Percentiles rank a stretch among this genome's conserved stretches.
phyloP scores from a whole-genome alignment of 2,329 filamentous ascomycete genomes.

The Alternaria sp. region DNA sequence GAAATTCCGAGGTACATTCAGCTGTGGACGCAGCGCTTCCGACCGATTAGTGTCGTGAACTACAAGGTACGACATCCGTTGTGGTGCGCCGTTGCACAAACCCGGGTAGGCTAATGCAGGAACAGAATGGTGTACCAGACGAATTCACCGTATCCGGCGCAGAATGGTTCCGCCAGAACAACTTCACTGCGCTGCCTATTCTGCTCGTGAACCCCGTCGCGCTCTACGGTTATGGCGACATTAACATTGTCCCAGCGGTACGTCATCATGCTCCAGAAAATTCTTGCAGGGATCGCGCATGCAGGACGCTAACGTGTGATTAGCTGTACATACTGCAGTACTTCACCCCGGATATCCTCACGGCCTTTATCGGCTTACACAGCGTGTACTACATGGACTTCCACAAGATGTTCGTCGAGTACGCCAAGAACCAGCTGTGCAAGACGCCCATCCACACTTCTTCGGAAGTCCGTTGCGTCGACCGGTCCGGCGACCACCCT shows the following conservation, averaged over 20 bases:
- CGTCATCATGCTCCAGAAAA: slow-evolving; percentile 24
- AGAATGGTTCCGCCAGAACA: slow-evolving; percentile 46
- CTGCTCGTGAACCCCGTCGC: slow-evolving; percentile 45
- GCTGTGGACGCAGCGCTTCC: slow-evolving; percentile 43
- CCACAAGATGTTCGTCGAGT: slow-evolving; percentile 45
- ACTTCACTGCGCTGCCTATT: slow-evolving; percentile 44
- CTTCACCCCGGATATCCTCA: slow-evolving; percentile 48
- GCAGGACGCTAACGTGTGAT: slow-evolving; percentile 34
- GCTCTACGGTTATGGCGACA: slow-evolving; percentile 48
- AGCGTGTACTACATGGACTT: slow-evolving; percentile 49
- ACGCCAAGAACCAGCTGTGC: slow-evolving; percentile 37
- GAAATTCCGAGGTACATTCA: slow-evolving; percentile 44
- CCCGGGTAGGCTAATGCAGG: slow-evolving; percentile 19
- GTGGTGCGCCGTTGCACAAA: slow-evolving; percentile 12
- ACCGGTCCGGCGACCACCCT: slow-evolving; percentile 42
- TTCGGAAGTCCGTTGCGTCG: slow-evolving; percentile 44
- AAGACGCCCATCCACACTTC: slow-evolving; percentile 41
- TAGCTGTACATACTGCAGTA: slow-evolving; percentile 49
- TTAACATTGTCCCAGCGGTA: slow-evolving; percentile 47
- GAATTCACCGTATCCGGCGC: slow-evolving; percentile 43
- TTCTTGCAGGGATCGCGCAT: slow-evolving; percentile 30
- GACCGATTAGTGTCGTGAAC: slow-evolving; percentile 38
- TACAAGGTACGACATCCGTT: slow-evolving; percentile 40
- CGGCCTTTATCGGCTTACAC: slow-evolving; percentile 44
- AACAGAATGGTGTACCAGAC: slow-evolving; percentile 45